Percentiles rank a stretch among this genome's conserved stretches.
Conservation (phyloP, 306 rosid species). For the Quercus dentata region DNA sequence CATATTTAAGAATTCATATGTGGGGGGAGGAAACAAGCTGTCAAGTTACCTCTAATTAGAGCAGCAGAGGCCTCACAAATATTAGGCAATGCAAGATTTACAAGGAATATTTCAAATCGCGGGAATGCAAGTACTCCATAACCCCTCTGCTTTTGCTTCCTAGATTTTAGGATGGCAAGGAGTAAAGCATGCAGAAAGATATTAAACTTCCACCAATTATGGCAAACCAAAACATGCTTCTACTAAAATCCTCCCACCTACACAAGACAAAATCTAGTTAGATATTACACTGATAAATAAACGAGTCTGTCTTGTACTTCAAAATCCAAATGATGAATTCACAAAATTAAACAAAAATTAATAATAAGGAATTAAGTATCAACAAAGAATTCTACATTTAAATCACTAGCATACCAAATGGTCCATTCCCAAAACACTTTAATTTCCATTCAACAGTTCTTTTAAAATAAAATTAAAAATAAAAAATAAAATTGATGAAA, state of each 20-base stretch:
- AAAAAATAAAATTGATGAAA: background rate
- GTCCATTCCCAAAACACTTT: background rate
- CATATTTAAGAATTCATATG: background rate
- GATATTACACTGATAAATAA: background rate
- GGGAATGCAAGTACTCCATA: slow-evolving; percentile 81
- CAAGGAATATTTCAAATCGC: slow-evolving; percentile 77
- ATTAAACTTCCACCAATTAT: slow-evolving; percentile 61
- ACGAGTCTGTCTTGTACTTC: background rate
- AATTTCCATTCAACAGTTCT: background rate
- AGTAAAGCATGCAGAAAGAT: slow-evolving; percentile 60
- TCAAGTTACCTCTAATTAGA: slow-evolving; percentile 56
- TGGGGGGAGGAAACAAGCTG: background rate
- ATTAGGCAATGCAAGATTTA: slow-evolving; percentile 69
- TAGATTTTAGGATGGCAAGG: slow-evolving; percentile 55
- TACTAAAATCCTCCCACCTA: slow-evolving; percentile 76
- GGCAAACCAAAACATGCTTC: slow-evolving; percentile 85
- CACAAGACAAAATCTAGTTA: background rate
- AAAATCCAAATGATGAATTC: background rate
- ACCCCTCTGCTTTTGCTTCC: slow-evolving; percentile 37
- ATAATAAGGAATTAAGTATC: background rate
- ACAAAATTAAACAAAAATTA: background rate
- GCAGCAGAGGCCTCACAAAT: slow-evolving; percentile 67
- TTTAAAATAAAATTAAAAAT: too few species aligned
- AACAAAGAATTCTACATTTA: background rate
- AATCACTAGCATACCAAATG: background rate